Percentiles rank a stretch among this genome's conserved stretches.
These are phyloP conservation scores for Ligustrum vulgare DNA, from an alignment of 257 asterid genomes.

Conservation along the genomic window DNA sequence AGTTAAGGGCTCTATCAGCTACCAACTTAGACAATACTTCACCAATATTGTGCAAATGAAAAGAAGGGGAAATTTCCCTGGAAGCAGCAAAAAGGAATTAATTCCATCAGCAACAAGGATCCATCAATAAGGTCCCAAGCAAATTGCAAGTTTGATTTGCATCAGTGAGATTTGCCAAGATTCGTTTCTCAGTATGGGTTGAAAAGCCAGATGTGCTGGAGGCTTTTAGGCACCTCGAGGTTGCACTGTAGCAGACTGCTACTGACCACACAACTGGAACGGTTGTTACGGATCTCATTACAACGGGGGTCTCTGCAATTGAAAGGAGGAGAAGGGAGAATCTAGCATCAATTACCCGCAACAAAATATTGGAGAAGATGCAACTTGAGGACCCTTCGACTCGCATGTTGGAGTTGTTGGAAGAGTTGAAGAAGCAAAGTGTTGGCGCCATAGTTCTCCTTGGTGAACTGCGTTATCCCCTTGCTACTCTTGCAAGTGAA, in stretches of 20 bases:
- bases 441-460: conserved; percentile 64
- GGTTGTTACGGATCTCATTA: conserved; percentile 97
- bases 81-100: conserved; percentile 99
- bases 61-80: conserved; percentile 91
- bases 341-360: conserved; percentile 65
- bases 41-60: conserved; percentile 75
- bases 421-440: conserved; percentile 79
- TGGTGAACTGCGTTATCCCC: conserved; percentile 50
- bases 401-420: conserved; percentile 87
- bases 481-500: conserved; percentile 75
- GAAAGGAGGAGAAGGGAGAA: conserved; percentile 96
- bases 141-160: conserved; percentile 92
- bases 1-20: too few relatives aligned
- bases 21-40: too few relatives aligned
- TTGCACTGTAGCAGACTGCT: conserved; percentile 98
- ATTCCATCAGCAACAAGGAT: too few relatives aligned
- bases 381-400: conserved; percentile 79
- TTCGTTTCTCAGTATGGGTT: conserved; percentile 98
- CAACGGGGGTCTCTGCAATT: conserved; percentile 98
- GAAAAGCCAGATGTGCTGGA: conserved; percentile 74
- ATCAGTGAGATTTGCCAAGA: conserved; percentile 93
- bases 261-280: conserved; percentile 98
- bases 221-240: conserved; percentile 92
- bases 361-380: conserved; percentile 81
- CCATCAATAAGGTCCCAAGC: too few relatives aligned